Conservation (phyloP, 2,329 filamentous ascomycete genomes). For the Pseudopyrenochaeta lycopersici region DNA sequence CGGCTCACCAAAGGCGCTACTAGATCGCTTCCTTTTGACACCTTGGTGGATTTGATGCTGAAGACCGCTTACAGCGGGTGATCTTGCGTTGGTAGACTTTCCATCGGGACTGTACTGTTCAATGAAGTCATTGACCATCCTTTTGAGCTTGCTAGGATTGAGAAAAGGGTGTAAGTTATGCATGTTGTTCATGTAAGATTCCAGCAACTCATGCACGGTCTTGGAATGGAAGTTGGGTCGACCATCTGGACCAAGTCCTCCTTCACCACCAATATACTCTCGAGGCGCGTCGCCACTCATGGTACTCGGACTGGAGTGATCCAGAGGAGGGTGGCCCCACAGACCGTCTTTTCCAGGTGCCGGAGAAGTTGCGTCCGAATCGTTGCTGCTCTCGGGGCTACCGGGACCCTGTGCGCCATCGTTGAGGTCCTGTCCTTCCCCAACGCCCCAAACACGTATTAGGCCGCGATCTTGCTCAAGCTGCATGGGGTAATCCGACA, state of each 20-base stretch:
- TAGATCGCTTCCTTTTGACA: slow-evolving; percentile 48
- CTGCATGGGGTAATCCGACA: slow-evolving; percentile 74
- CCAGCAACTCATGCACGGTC: slow-evolving; percentile 60
- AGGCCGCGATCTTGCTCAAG: slow-evolving; percentile 78
- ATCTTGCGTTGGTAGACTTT: slow-evolving; percentile 26
- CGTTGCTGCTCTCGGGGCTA: slow-evolving; percentile 46
- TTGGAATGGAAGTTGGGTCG: slow-evolving; percentile 62
- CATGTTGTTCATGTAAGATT: slow-evolving; percentile 67
- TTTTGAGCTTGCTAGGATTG: slow-evolving; percentile 61
- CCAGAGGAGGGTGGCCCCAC: slow-evolving; percentile 60
- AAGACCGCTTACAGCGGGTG: slow-evolving; percentile 28
- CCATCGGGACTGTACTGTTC: slow-evolving; percentile 45
- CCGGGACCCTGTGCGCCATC: slow-evolving; percentile 53
- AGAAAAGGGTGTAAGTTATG: slow-evolving; percentile 72
- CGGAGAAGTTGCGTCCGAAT: slow-evolving; percentile 51
- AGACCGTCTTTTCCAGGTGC: slow-evolving; percentile 56
- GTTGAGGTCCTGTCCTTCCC: slow-evolving; percentile 74
- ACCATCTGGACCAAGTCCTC: slow-evolving; percentile 63
- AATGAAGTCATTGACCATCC: slow-evolving; percentile 61
- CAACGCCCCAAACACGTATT: slow-evolving; percentile 78
- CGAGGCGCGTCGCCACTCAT: slow-evolving; percentile 28
- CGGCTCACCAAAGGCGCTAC: slow-evolving; percentile 35
- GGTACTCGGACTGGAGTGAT: slow-evolving; percentile 45
- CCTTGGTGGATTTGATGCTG: slow-evolving; percentile 32
- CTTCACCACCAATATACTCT: slow-evolving; percentile 51